Percentiles rank a stretch among this genome's conserved stretches.
phyloP scores from a whole-genome alignment of 441 rosid genomes.

The Daphne laureola region DNA sequence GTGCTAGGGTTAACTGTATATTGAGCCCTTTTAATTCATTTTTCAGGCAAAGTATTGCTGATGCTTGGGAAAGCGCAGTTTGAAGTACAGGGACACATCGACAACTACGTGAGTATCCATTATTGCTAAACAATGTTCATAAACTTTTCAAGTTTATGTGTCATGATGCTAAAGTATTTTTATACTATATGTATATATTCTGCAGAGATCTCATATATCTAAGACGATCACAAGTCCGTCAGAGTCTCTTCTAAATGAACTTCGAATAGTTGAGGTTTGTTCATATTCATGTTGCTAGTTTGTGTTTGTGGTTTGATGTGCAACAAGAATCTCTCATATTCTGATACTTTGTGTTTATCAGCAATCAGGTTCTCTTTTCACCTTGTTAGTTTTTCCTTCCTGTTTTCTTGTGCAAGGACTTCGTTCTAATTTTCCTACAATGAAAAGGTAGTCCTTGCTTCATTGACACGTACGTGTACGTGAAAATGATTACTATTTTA shows the following conservation, averaged over 20 bases:
- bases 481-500: too few relatives aligned
- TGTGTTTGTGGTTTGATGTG: too few relatives aligned
- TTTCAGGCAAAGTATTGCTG: conserved; percentile 57
- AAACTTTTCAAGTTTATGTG: conserved; percentile 7
- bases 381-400: neutral
- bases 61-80: conserved; percentile 73
- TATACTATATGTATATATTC: conserved; percentile 11
- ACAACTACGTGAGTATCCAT: conserved; percentile 49
- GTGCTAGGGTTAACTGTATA: too few relatives aligned
- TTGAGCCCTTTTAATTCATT: conserved; percentile 7
- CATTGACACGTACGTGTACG: too few relatives aligned
- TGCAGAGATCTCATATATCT: conserved; percentile 58
- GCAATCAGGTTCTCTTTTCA: neutral
- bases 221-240: conserved; percentile 68
- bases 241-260: conserved; percentile 79
- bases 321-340: neutral
- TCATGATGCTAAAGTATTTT: conserved; percentile 11
- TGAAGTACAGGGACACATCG: conserved; percentile 58
- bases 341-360: neutral
- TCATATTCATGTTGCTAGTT: conserved; percentile 10
- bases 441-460: too few relatives aligned
- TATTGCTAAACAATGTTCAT: conserved; percentile 10
- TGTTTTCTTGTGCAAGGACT: conserved; percentile 1
- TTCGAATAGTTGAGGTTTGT: conserved; percentile 69
- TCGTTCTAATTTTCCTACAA: neutral